phyloP scores from a whole-genome alignment of 2,329 filamentous ascomycete species.

The Fusarium sp. region DNA sequence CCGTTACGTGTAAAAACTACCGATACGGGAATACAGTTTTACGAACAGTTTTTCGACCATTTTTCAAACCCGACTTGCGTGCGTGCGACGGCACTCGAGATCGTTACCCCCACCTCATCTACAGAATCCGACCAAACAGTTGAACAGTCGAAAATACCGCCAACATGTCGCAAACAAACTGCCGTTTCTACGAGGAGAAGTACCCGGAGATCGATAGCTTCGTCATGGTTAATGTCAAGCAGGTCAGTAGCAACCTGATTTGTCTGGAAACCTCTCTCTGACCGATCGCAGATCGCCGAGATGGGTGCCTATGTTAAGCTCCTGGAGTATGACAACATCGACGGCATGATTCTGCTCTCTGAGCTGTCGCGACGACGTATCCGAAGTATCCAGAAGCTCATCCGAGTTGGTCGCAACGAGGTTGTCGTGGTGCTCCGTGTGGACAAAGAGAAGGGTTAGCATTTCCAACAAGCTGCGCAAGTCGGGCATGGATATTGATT shows the following conservation, averaged over 20 bases:
- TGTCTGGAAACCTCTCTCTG: conserved; percentile 33
- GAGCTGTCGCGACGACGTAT: conserved; percentile 99
- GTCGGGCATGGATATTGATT: conserved; percentile 45
- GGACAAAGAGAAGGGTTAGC: conserved; percentile 95
- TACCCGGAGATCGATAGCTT: conserved; percentile 97
- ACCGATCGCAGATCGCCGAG: conserved; percentile 82
- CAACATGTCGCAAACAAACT: conserved; percentile 95
- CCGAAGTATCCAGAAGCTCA: conserved; percentile 98
- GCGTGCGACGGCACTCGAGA: conserved; percentile 45
- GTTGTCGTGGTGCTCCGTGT: conserved; percentile 98
- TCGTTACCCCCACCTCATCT: conserved; percentile 51
- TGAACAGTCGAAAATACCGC: conserved; percentile 57
- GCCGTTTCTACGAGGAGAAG: conserved; percentile 97
- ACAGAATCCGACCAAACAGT: conserved; percentile 42
- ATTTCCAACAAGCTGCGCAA: conserved; percentile 10
- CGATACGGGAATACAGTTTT: conserved; percentile 6
- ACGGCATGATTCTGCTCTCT: conserved; percentile 99
- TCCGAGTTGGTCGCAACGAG: conserved; percentile 96
- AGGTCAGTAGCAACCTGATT: conserved; percentile 67
- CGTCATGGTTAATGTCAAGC: conserved; percentile 99
- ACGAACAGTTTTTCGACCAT: conserved; percentile 23
- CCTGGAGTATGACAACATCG: conserved; percentile 99
- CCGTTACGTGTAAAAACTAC: conserved; percentile 17
- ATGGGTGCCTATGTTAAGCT: conserved; percentile 99
- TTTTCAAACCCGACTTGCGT: conserved; percentile 38